These are phyloP conservation scores for Avena atlantica DNA, from an alignment of 176 grass and related monocot genomes.

Conservation along the genomic window DNA sequence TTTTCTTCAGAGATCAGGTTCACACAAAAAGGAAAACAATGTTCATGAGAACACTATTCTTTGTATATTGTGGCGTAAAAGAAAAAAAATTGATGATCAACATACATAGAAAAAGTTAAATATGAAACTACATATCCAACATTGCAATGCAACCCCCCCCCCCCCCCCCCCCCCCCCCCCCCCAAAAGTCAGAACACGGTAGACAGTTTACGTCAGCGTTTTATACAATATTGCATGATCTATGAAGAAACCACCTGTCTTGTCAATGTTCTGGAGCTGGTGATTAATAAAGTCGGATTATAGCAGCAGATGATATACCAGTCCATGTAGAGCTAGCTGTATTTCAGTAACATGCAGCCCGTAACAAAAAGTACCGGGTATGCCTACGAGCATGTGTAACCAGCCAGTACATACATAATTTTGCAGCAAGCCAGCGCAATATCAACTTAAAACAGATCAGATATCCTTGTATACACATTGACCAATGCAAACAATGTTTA, in stretches of 20 bases:
- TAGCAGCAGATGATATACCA: neutral
- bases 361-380: neutral
- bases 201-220: neutral
- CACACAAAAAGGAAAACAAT: no score
- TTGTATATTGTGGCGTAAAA: no score
- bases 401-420: neutral
- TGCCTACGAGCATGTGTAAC: neutral
- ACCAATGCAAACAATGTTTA: neutral
- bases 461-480: neutral
- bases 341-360: neutral
- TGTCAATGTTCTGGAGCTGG: neutral
- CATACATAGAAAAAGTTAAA: no score
- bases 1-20: no score
- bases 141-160: neutral
- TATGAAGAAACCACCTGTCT: neutral
- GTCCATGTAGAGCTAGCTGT: neutral
- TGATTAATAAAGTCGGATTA: neutral
- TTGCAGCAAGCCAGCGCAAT: conserved; percentile 2
- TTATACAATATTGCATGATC: neutral
- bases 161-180: no score
- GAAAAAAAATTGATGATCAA: no score
- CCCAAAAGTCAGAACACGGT: neutral
- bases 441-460: neutral
- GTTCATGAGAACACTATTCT: no score
- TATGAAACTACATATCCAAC: neutral